Evolutionary conservation across 129 eudicot species (phyloP).

Genomic region (Cynara cardunculus): DNA sequence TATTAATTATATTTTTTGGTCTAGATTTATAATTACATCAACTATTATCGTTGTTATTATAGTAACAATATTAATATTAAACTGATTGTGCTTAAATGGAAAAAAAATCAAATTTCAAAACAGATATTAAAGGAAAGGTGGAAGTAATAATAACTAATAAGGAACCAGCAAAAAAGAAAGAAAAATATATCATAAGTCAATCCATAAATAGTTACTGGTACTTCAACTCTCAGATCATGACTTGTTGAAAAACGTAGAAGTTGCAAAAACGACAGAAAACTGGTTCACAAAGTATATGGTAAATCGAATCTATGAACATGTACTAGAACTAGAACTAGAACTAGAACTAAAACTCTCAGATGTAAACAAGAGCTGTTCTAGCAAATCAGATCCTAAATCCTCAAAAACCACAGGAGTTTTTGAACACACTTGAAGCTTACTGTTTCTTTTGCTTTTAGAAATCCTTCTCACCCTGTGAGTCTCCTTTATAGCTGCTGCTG

Average conservation of each 20-base stretch:
- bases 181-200: no score
- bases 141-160: not conserved
- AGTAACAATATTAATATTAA: no score
- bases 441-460: conserved; percentile 9
- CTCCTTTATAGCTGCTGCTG: conserved; percentile 37
- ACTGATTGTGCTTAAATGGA: not conserved
- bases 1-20: not conserved
- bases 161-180: no score
- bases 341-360: conserved; percentile 15
- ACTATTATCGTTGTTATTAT: not conserved
- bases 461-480: conserved; percentile 28
- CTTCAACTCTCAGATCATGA: not conserved
- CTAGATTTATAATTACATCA: not conserved
- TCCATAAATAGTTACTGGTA: not conserved
- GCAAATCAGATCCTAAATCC: conserved; percentile 39
- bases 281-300: not conserved
- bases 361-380: conserved; percentile 30
- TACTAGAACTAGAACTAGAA: conserved; percentile 10
- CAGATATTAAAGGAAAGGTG: not conserved
- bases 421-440: not conserved
- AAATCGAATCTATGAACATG: not conserved
- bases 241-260: not conserved
- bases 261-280: not conserved
- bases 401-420: conserved; percentile 22
- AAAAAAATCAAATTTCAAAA: not conserved